Conservation (phyloP, 2,329 filamentous ascomycete species). For the Byssothecium circinans region DNA sequence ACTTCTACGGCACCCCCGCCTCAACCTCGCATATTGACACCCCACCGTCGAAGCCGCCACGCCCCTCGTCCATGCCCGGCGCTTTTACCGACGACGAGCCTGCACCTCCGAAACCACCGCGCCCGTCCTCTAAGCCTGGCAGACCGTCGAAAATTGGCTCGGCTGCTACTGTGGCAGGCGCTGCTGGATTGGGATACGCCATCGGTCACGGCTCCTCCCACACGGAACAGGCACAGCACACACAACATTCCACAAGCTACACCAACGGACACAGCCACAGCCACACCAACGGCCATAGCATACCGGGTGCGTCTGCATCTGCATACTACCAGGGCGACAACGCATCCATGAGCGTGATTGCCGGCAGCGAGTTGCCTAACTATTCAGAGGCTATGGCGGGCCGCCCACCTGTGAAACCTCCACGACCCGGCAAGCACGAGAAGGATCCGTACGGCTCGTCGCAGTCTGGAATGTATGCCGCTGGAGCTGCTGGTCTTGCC, state of each 20-base stretch:
- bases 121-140: constrained; percentile 30
- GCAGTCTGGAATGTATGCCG: constrained; percentile 49
- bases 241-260: constrained; percentile 30
- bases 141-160: constrained; percentile 39
- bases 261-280: constrained; percentile 31
- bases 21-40: constrained; percentile 21
- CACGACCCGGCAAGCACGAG: constrained; percentile 43
- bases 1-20: constrained; percentile 53
- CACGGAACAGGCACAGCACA: constrained; percentile 13
- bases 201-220: constrained; percentile 38
- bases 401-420: constrained; percentile 35
- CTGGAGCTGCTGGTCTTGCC: constrained; percentile 51
- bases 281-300: constrained; percentile 30
- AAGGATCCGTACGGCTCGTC: constrained; percentile 49
- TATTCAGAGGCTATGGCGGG: constrained; percentile 30
- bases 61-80: constrained; percentile 39
- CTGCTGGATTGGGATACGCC: constrained; percentile 49
- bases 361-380: constrained; percentile 38
- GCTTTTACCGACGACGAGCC: constrained; percentile 37
- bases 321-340: constrained; percentile 36
- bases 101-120: constrained; percentile 37
- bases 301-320: constrained; percentile 18
- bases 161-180: constrained; percentile 41
- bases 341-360: constrained; percentile 30
- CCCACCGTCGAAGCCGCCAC: constrained; percentile 39